A percentile compares a stretch with the other conserved stretches of the same genome.
These are phyloP conservation scores for Pouteria glomerata DNA, from an alignment of 148 eudicot genomes.

Conservation along the genomic window DNA sequence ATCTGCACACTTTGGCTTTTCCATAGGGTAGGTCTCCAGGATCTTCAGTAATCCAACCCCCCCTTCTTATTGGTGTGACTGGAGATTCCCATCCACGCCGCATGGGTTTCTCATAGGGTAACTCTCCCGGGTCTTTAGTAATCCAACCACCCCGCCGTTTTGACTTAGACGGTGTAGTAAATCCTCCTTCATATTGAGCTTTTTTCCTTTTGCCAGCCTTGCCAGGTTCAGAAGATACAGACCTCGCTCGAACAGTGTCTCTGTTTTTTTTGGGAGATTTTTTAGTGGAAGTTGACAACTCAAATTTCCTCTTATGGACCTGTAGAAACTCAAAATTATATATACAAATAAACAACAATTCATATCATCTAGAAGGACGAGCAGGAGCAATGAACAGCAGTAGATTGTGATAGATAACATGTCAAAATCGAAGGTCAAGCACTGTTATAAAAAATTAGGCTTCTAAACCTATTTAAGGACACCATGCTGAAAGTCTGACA, in stretches of 20 bases:
- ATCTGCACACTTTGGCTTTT: constrained; percentile 17
- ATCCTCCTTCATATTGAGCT: constrained; percentile 28
- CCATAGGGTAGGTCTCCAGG: constrained; percentile 34
- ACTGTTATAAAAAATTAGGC: background rate
- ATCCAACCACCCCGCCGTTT: constrained; percentile 67
- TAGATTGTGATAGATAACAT: background rate
- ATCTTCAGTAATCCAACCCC: constrained; percentile 50
- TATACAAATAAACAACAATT: background rate
- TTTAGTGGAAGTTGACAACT: constrained; percentile 45
- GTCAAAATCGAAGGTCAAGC: background rate
- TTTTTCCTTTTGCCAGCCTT: constrained; percentile 45
- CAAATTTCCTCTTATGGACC: constrained; percentile 54
- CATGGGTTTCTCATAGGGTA: constrained; percentile 16
- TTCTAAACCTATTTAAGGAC: background rate
- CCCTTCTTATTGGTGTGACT: constrained; percentile 36
- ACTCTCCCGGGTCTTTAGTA: constrained; percentile 55
- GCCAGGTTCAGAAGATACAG: constrained; percentile 49
- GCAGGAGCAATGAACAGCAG: background rate
- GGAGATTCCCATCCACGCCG: constrained; percentile 48
- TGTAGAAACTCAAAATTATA: constrained; percentile 18
- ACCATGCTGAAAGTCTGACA: constrained; percentile 3
- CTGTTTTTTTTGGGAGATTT: constrained; percentile 31
- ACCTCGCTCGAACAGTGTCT: constrained; percentile 27
- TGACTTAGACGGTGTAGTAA: constrained; percentile 29
- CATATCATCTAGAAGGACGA: background rate